Percentiles rank a stretch among this genome's conserved stretches.
Evolutionary conservation across 2,329 filamentous ascomycete genomes (phyloP).

Genomic region (Lomentospora prolificans): DNA sequence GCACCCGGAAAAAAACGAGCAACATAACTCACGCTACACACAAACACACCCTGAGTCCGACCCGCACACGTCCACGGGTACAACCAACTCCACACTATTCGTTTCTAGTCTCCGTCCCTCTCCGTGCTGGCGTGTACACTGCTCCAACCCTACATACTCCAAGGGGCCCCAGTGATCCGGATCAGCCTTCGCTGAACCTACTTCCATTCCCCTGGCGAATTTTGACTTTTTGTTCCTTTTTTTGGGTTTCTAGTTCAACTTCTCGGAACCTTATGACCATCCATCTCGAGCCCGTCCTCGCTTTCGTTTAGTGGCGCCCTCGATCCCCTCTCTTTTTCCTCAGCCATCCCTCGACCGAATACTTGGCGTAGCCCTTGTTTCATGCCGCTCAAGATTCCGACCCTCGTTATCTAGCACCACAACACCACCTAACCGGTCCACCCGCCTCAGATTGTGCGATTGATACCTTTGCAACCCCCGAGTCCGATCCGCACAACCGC

Average conservation of each 20-base stretch:
- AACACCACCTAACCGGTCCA: not conserved
- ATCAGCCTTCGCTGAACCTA: not conserved
- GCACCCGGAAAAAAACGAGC: not conserved
- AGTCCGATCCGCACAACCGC: not conserved
- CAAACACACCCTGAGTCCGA: not conserved
- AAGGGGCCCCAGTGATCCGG: not conserved
- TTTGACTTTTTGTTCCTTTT: not conserved
- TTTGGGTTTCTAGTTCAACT: not conserved
- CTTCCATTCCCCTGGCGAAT: not conserved
- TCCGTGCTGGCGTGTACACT: not conserved
- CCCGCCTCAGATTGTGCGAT: not conserved
- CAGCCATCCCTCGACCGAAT: not conserved
- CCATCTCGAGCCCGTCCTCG: not conserved
- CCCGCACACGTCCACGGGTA: not conserved
- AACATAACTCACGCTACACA: not conserved
- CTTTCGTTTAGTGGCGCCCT: not conserved
- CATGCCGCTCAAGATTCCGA: not conserved
- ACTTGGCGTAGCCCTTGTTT: not conserved
- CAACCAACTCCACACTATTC: not conserved
- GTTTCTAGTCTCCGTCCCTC: not conserved
- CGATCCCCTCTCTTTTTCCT: not conserved
- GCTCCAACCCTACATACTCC: not conserved
- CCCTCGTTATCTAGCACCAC: too few species aligned
- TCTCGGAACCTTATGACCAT: not conserved
- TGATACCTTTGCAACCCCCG: not conserved